These are phyloP conservation scores for Neofusicoccum umdonicola DNA, from an alignment of 2,329 filamentous ascomycete species.

Conservation along the genomic window DNA sequence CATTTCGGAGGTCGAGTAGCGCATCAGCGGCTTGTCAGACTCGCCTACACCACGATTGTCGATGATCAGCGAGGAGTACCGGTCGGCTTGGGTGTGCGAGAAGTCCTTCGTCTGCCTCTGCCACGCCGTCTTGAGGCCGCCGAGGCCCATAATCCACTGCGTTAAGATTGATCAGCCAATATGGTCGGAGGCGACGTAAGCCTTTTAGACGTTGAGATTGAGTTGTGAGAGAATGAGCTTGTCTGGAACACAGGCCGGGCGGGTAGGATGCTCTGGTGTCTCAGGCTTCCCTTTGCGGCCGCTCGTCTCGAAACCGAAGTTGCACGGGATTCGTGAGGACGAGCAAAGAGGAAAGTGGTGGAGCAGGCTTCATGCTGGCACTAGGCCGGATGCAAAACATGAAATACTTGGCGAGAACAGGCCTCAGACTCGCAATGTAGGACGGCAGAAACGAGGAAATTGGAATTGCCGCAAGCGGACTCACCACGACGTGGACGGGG, in stretches of 20 bases:
- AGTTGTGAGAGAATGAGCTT: slow-evolving; percentile 13
- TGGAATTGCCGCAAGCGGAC: slow-evolving; percentile 33
- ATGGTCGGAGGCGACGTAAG: not conserved
- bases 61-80: slow-evolving; percentile 72
- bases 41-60: slow-evolving; percentile 85
- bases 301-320: slow-evolving; percentile 3
- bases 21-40: slow-evolving; percentile 71
- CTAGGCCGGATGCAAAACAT: not conserved
- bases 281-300: slow-evolving; percentile 6
- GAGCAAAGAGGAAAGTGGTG: slow-evolving; percentile 18
- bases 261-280: not conserved
- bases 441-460: slow-evolving; percentile 9
- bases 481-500: slow-evolving; percentile 68
- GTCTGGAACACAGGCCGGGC: slow-evolving; percentile 6
- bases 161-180: not conserved
- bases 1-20: slow-evolving; percentile 84
- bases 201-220: slow-evolving; percentile 12
- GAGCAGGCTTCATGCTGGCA: slow-evolving; percentile 16
- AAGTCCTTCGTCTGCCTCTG: slow-evolving; percentile 82
- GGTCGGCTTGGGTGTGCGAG: slow-evolving; percentile 65
- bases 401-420: slow-evolving; percentile 5
- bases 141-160: slow-evolving; percentile 79
- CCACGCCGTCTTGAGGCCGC: slow-evolving; percentile 67
- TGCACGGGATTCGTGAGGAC: slow-evolving; percentile 8
- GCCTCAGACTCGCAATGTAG: slow-evolving; percentile 12